A percentile compares a stretch with the other conserved stretches of the same genome.
These are phyloP conservation scores for Rhodamnia rubescens DNA, from an alignment of 345 rosid species.

Conservation along the genomic window DNA sequence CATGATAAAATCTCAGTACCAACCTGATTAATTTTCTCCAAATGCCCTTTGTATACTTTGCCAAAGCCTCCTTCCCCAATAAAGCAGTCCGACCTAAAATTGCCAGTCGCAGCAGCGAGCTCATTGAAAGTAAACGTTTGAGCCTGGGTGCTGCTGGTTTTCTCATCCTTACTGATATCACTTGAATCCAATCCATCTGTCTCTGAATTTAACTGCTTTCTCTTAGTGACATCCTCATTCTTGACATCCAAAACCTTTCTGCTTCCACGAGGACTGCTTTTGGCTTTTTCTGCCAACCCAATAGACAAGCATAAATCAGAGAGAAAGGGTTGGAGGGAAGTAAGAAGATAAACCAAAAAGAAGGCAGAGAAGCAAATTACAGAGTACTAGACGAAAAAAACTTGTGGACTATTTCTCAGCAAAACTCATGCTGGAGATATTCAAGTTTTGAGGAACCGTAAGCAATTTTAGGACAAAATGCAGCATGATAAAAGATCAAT, in stretches of 20 bases:
- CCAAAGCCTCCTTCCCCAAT: constrained; percentile 93
- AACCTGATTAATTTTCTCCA: constrained; percentile 51
- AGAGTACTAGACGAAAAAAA: background rate
- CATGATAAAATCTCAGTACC: background rate
- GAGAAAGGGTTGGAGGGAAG: background rate
- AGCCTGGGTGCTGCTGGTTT: constrained; percentile 17
- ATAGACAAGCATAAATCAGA: background rate
- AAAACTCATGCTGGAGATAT: background rate
- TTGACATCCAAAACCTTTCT: background rate
- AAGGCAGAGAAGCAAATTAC: background rate
- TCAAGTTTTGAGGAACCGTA: background rate
- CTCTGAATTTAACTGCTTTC: constrained; percentile 36
- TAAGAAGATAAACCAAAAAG: background rate
- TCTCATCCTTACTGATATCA: constrained; percentile 25
- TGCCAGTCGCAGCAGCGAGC: constrained; percentile 47
- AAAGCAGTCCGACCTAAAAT: constrained; percentile 55
- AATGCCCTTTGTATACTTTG: constrained; percentile 57
- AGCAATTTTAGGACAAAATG: background rate
- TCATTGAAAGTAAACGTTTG: constrained; percentile 47
- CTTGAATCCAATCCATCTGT: constrained; percentile 35
- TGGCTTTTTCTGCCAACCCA: background rate
- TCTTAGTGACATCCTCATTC: constrained; percentile 20
- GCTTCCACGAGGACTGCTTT: constrained; percentile 9
- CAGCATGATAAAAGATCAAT: background rate
- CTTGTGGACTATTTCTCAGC: background rate